Evolutionary conservation across 1,139 yeast genomes (phyloP), one percentile per base, ranked within the genome.

Genomic region (Candida mesenterica): DNA sequence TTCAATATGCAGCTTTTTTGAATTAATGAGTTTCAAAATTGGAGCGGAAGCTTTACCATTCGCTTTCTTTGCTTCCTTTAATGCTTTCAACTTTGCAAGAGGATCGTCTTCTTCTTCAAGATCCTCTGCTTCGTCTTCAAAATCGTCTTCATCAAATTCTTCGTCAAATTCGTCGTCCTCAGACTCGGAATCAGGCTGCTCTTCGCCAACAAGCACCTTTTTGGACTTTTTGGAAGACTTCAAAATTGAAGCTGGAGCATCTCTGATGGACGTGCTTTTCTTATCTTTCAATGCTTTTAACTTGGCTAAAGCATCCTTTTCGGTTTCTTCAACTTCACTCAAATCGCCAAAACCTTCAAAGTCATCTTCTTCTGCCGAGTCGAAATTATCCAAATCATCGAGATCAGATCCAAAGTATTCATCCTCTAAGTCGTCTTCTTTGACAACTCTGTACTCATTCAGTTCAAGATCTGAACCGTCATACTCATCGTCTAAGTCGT

Each of bases 111-210:
- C 43, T 8, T 38, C 48, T 18, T 36, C 35, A 5, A 42, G 30
- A 9, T 39, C 32, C 14, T 23, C 32, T n/a, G 18, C 15, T 10
- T 29, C 31, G 32, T 24, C 32, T 12, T 25, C 38, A 12, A 30
- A 34, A 5, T 38, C 45, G 14, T 45, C 50, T 10, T 44, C 41
- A n/a, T 59, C 65, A 27, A 17, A 13, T 15, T 15, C 14, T 10
- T 25, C 31, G 14, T 27, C 34, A 16, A 16, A 10, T 14, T 24
- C 26, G 12, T 37, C 40, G 10, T 28, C 20, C n/a, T 30, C 33
- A 31, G 14, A n/a, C 16, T 72, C 43, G 65, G 68, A 16, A 71
- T 52, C 25, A 69, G 68, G 15, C 12, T 31, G 19, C 12, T 25
- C 34, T 8, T 14, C 9, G 22, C 13, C 15, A 8, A 12, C 23